phyloP scores from a whole-genome alignment of 2,329 filamentous ascomycete genomes.

The Aureobasidium melanogenum region DNA sequence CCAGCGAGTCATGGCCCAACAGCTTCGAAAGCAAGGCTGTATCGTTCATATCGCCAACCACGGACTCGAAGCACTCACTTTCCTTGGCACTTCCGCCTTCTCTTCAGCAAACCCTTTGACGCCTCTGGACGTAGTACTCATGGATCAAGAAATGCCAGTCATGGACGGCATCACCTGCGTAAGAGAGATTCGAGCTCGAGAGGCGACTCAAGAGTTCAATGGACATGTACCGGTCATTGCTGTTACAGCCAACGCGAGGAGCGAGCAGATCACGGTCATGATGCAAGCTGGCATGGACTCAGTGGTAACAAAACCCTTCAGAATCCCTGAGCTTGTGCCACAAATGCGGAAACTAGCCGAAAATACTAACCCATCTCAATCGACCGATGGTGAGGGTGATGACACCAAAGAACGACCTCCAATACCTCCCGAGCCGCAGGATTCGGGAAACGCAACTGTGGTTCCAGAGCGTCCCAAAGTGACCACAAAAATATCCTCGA shows the following conservation, averaged over 20 bases:
- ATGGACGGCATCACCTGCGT: slow-evolving; percentile 70
- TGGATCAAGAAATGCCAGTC: slow-evolving; percentile 56
- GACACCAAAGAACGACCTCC: neutral
- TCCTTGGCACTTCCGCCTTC: slow-evolving; percentile 16
- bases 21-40: slow-evolving; percentile 21
- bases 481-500: neutral
- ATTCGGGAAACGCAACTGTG: neutral
- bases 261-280: slow-evolving; percentile 29
- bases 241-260: slow-evolving; percentile 64
- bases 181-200: slow-evolving; percentile 50
- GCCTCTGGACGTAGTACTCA: slow-evolving; percentile 3
- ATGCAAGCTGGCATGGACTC: slow-evolving; percentile 19
- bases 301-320: slow-evolving; percentile 28
- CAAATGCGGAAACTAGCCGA: slow-evolving; percentile 20
- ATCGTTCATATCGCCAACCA: slow-evolving; percentile 20
- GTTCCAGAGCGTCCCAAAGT: neutral
- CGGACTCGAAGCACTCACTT: slow-evolving; percentile 22
- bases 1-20: slow-evolving; percentile 22
- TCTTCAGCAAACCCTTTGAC: slow-evolving; percentile 6
- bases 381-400: neutral
- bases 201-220: slow-evolving; percentile 49
- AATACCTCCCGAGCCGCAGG: neutral
- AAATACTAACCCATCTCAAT: neutral
- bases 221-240: slow-evolving; percentile 61
- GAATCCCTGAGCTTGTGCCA: slow-evolving; percentile 26